Conservation (phyloP, 2,329 filamentous ascomycete species). For the Ophiostoma sp. region DNA sequence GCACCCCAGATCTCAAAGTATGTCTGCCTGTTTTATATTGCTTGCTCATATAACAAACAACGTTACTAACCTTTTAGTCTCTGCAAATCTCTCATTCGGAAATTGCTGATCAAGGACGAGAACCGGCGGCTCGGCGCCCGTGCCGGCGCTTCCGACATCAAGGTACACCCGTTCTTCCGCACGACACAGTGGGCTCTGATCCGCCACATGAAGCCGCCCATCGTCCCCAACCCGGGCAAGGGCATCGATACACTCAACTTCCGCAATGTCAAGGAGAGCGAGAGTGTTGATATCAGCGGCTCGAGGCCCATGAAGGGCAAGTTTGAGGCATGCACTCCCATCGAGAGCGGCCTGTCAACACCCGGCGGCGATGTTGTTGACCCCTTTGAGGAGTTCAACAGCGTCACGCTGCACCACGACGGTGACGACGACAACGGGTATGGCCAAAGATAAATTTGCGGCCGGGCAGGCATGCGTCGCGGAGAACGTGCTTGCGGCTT, state of each 20-base stretch:
- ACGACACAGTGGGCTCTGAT: conserved; percentile 95
- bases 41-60: conserved; percentile 20
- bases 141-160: conserved; percentile 94
- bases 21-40: conserved; percentile 36
- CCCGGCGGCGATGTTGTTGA: conserved; percentile 73
- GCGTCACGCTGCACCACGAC: conserved; percentile 93
- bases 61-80: conserved; percentile 50
- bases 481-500: no score
- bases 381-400: conserved; percentile 98
- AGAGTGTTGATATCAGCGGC: conserved; percentile 79
- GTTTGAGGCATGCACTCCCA: conserved; percentile 49
- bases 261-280: conserved; percentile 94
- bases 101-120: conserved; percentile 96
- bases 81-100: conserved; percentile 93
- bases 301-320: conserved; percentile 52
- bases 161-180: conserved; percentile 91
- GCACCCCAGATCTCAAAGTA: conserved; percentile 87
- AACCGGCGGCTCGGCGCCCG: conserved; percentile 86
- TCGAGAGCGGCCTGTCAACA: conserved; percentile 80
- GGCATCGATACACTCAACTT: conserved; percentile 96
- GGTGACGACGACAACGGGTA: conserved; percentile 62
- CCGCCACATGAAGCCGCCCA: conserved; percentile 95
- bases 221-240: conserved; percentile 84
- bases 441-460: conserved; percentile 24
- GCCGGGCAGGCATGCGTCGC: background rate